Evolutionary conservation across 805 yeast species (phyloP), one percentile per base, ranked within the genome.

Genomic region (Saccharomycopsis schoenii): DNA sequence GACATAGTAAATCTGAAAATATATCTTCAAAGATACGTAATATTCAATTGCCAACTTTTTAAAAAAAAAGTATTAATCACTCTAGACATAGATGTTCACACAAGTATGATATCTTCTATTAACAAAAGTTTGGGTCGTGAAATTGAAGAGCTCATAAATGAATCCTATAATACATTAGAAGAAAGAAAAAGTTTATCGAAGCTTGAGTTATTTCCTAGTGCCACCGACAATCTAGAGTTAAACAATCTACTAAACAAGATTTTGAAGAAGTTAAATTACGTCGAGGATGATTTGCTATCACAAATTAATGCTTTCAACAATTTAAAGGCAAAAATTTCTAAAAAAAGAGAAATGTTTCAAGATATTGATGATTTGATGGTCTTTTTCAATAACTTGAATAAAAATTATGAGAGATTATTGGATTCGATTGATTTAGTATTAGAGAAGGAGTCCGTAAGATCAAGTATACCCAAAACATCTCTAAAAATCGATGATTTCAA

Each of bases 221-320:
- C 43, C 14, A 47, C 40, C 24, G 65, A 63, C 47, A 55, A 61
- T 50, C 21, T 50, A 6, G 65, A 63, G 8, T 56, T 63, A 55
- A 55, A 17, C 14, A 50, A 24, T n/a, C 15, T 51, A 15, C 54
- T 63, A 17, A 58, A 56, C 37, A 51, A 59, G 12, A 51, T 58
- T 25, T 42, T 52, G 42, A 60, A 60, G 37, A 61, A 54, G 37
- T 24, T 63, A 8, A 54, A 59, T n/a, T 55, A 59, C 42, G 36
- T 61, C n/a, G 60, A 63, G 42, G 63, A 63, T 50, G 59, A 61
- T 47, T 39, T 63, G 19, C 58, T 61, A 24, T 60, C 40, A n/a
- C 24, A 42, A 21, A 63, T 63, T 10, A 57, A 54, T 24, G 55
- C 25, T 9, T 55, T 57, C 21, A 56, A 56, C n/a, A 52, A 52